Percentiles rank a stretch among this genome's conserved stretches.
Evolutionary conservation across 2,329 filamentous ascomycete species (phyloP).

Genomic region (Calonectria montana): DNA sequence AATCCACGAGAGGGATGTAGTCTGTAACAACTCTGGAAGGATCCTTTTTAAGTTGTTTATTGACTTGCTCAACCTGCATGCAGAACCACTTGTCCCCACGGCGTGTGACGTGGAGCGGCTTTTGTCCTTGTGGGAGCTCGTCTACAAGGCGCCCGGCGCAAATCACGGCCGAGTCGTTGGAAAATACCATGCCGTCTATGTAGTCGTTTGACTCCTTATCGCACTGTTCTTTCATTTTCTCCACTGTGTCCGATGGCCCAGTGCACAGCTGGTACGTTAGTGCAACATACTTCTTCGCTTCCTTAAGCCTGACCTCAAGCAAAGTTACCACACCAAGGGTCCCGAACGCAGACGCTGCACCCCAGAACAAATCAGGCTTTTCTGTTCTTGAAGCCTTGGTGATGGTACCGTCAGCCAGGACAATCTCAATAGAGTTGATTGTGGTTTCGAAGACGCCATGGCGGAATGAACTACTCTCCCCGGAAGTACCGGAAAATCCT

Average conservation of each 20-base stretch:
- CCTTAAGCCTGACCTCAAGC: conserved; percentile 68
- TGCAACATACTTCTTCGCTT: conserved; percentile 67
- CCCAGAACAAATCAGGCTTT: conserved; percentile 70
- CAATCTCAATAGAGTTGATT: conserved; percentile 72
- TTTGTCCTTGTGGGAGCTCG: conserved; percentile 48
- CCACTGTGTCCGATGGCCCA: conserved; percentile 51
- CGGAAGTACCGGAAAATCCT: conserved; percentile 73
- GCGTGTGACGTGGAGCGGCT: conserved; percentile 63
- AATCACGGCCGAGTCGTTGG: conserved; percentile 64
- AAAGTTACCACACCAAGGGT: conserved; percentile 75
- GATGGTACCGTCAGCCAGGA: conserved; percentile 70
- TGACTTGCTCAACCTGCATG: conserved; percentile 67
- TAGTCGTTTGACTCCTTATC: conserved; percentile 65
- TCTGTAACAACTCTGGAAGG: conserved; percentile 52
- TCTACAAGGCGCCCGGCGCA: conserved; percentile 70
- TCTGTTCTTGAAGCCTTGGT: conserved; percentile 64
- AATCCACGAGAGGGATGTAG: conserved; percentile 71
- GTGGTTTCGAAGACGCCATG: conserved; percentile 74
- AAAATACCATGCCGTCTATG: conserved; percentile 76
- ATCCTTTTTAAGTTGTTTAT: conserved; percentile 41
- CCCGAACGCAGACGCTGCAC: conserved; percentile 73
- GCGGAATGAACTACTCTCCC: conserved; percentile 76
- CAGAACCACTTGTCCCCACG: conserved; percentile 79
- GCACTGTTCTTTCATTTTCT: conserved; percentile 58
- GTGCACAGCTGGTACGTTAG: conserved; percentile 64